Base-by-base conservation (phyloP, 2,329 filamentous ascomycete genomes). In the Aspergillus amoenus region DNA sequence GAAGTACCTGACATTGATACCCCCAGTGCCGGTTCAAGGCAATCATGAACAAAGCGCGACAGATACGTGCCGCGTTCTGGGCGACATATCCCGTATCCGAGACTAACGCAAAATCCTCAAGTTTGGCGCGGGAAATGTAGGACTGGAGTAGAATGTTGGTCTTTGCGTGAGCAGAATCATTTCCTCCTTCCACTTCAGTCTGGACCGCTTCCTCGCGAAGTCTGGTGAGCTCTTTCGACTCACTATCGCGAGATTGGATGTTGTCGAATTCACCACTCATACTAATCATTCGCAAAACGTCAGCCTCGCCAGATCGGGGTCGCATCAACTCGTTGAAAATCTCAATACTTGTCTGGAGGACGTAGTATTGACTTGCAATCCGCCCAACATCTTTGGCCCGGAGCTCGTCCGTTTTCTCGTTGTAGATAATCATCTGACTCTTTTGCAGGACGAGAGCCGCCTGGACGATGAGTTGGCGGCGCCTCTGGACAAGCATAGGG, bases 351-450 rank as follows among this genome's bases (percentile, higher is more conserved):
- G 89, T 89, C 68, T 99, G 93, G 47, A 95, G 81, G 48, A 99
- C 93, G 69, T 99, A 99, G 70, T 89, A 99, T 73, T 99, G 93
- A 73, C 93, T 97, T 15, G 94, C 94, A 71, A 99, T 99, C 15
- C 94, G 88, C 3, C 94, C 94, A 50, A 97, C 89, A 67, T 99
- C 93, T 73, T 99, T 99, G 59, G 92, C 90, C 58, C 91, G 87
- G 8, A 99, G 84, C 67, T 97, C 93, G 65, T 97, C 93, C 0
- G 93, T 99, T 17, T 82, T 85, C 69, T 97, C 94, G 64, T 99
- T 97, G 79, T 93, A 99, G 56, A 99, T 94, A 68, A 99, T 94
- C 95, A 99, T 99, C 75, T 99, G 94, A 65, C 91, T 96, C 69
- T 93, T 84, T 69, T 97, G 93, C 43, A 99, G 78, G 5, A 91